Base-by-base conservation (phyloP, 2,329 filamentous ascomycete species). In the Penicillium vulpinum region DNA sequence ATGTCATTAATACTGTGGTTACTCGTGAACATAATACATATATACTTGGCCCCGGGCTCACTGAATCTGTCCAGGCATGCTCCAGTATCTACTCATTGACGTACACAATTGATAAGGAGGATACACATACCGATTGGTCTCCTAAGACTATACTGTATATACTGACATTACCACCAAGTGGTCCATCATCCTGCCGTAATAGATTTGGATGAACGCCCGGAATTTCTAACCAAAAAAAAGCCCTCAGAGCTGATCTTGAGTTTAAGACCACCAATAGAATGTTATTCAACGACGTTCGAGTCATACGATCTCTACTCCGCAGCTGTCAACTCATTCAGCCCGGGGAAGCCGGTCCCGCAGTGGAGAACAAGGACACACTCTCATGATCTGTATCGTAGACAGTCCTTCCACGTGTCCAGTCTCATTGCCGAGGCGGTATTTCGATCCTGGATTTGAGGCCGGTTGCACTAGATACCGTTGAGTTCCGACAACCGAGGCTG, bases 1-100 rank as follows among this genome's bases (percentile, higher is more conserved):
- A 45, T 60, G 50, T 62, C 36, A 57, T 51, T 56, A 58, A 54
- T 41, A 24, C 38, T 45, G 31, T 24, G 31, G 22, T 33, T 29
- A 51, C 39, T 45, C 47, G 18, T 52, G 62, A 61, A 65, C 57
- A 63, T 65, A 64, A 55, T 57, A 40, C 10, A 26, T 45, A 40
- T 8, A 26, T 45, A 33, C 26, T 18, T 16, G 24, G 38, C 16
- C 18, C 44, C 21, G 18, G 16, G 3, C n/a, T 21, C 10, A 13
- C 15, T 35, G 15, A 10, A n/a, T 35, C 3, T 24, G 2, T 33
- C 24, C 18, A 22, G 10, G 2, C 10, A 10, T 41, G 9, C 28
- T 10, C 15, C 5, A 47, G 9, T 35, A 8, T n/a, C 15, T 21
- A 5, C 33, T 18, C n/a, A 33, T 45, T 16, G 16, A 40, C 9